A percentile compares a stretch with the other conserved stretches of the same genome.
phyloP scores from a whole-genome alignment of 1,139 yeast species.

The Geotrichum europaeum region DNA sequence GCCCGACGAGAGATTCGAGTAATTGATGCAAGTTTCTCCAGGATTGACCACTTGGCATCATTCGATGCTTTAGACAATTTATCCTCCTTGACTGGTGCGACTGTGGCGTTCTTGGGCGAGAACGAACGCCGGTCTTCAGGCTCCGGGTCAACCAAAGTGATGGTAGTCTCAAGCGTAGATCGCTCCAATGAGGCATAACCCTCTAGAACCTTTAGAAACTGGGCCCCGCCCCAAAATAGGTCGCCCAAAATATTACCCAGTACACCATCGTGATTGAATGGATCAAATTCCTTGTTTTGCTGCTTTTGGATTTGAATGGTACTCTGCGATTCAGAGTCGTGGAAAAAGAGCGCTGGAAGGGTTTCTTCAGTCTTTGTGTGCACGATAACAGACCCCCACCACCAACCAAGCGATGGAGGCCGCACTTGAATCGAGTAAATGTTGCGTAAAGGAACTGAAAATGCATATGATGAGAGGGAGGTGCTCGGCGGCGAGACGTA shows the following conservation, averaged over 20 bases:
- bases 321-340: conserved; percentile 79
- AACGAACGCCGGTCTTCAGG: conserved; percentile 72
- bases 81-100: conserved; percentile 26
- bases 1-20: conserved; percentile 64
- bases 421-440: conserved; percentile 77
- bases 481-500: conserved; percentile 49
- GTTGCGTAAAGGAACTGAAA: conserved; percentile 52
- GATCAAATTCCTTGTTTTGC: conserved; percentile 62
- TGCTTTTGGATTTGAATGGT: conserved; percentile 55
- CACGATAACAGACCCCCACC: conserved; percentile 82
- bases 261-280: conserved; percentile 48
- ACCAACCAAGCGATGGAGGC: conserved; percentile 79
- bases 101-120: conserved; percentile 47
- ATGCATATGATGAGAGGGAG: conserved; percentile 56
- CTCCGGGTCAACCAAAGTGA: conserved; percentile 74
- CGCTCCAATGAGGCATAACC: conserved; percentile 56
- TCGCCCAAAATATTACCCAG: conserved; percentile 37
- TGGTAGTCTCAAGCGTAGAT: conserved; percentile 65
- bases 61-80: conserved; percentile 40
- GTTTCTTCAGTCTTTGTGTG: conserved; percentile 64
- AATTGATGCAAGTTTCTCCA: conserved; percentile 79
- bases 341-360: conserved; percentile 82
- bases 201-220: conserved; percentile 54
- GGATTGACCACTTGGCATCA: conserved; percentile 76
- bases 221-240: conserved; percentile 88